Evolutionary conservation across 306 rosid species (phyloP).

Genomic region (Vigna unguiculata): DNA sequence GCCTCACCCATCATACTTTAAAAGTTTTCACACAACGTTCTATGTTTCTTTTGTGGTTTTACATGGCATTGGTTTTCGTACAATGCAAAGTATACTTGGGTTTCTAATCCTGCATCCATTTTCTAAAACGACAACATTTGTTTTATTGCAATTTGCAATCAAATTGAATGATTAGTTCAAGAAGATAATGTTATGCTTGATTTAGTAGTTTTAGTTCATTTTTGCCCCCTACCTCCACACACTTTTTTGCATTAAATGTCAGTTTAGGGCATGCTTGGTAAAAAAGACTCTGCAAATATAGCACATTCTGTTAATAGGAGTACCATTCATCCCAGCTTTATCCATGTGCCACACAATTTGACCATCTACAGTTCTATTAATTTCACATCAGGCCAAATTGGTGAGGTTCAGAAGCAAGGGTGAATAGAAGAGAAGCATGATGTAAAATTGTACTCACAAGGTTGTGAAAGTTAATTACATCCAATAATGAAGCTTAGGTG

Average conservation of each 20-base stretch:
- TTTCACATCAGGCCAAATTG: neutral
- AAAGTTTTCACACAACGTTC: conserved; percentile 30
- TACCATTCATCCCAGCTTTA: conserved; percentile 24
- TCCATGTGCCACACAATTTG: conserved; percentile 2
- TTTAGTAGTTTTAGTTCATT: neutral
- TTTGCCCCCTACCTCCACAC: conserved; percentile 1
- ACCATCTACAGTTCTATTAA: conserved; percentile 25
- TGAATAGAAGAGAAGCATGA: neutral
- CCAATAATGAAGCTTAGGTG: conserved; percentile 21
- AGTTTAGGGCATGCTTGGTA: conserved; percentile 26
- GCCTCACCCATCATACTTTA: conserved; percentile 30
- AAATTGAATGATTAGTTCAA: conserved; percentile 48
- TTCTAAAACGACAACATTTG: conserved; percentile 32
- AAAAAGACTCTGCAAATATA: conserved; percentile 20
- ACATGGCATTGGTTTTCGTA: conserved; percentile 40
- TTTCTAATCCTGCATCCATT: conserved; percentile 36
- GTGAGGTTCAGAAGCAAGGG: conserved; percentile 14
- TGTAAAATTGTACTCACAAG: neutral
- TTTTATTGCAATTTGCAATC: conserved; percentile 42
- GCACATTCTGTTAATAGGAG: conserved; percentile 22
- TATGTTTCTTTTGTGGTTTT: conserved; percentile 35
- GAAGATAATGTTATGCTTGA: conserved; percentile 40
- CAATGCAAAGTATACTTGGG: conserved; percentile 40
- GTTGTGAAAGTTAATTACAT: conserved; percentile 21
- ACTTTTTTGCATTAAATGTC: conserved; percentile 26